phyloP scores from a whole-genome alignment of 176 grass and related monocot genomes.

The Carex littledalei region DNA sequence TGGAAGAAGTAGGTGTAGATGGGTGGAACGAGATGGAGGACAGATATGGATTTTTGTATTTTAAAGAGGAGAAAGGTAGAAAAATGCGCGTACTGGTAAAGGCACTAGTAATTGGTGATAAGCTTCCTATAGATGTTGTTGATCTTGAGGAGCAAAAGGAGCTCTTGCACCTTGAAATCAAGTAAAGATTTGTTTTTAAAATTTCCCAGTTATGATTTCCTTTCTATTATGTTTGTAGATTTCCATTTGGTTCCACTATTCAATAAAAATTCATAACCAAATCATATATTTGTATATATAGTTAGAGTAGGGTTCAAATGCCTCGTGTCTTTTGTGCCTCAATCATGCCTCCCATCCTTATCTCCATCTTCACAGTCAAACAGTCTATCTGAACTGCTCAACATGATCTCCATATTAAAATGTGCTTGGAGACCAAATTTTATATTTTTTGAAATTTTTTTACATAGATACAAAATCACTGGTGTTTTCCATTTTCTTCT shows the following conservation, averaged over 20 bases:
- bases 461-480: too few relatives aligned
- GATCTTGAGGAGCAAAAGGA: constrained; percentile 47
- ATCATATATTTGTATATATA: background rate
- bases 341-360: too few relatives aligned
- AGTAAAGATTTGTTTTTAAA: constrained; percentile 33
- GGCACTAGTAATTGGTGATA: constrained; percentile 56
- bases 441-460: too few relatives aligned
- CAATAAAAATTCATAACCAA: background rate
- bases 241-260: background rate
- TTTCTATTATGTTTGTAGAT: background rate
- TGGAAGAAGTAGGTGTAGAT: constrained; percentile 64
- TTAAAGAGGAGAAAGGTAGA: constrained; percentile 53
- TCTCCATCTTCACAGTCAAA: too few relatives aligned
- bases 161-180: constrained; percentile 51
- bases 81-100: constrained; percentile 58
- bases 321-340: too few relatives aligned
- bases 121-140: constrained; percentile 60
- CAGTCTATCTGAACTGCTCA: too few relatives aligned
- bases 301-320: too few relatives aligned
- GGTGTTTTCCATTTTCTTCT: too few relatives aligned
- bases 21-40: constrained; percentile 72
- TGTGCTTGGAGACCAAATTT: too few relatives aligned
- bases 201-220: background rate
- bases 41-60: constrained; percentile 63
- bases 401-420: too few relatives aligned